Base-by-base conservation (phyloP, 192 early-diverging fungal species). In the Jimgerdemannia flammicorona region DNA sequence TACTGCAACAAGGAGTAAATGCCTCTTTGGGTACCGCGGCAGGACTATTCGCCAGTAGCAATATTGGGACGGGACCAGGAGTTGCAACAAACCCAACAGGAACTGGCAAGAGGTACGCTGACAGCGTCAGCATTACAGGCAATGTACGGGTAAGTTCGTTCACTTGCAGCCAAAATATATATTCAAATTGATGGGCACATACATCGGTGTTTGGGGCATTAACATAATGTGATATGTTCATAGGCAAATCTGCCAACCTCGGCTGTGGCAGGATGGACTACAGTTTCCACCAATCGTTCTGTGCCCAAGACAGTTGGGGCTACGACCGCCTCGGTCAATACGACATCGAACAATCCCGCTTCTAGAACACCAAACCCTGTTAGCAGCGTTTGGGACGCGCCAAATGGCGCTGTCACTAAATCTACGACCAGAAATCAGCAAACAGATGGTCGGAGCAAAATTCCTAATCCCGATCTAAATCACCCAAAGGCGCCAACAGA, bases 401-500 rank as follows among this genome's bases (percentile, higher is more conserved):
- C 77, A 2, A 70, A 74, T 54, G 43, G 74, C 7, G 20, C 81
- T 14, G 70, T 73, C 49, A 14, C 49, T 14, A 59, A 59, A 59
- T 14, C 49, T 10, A 14, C 49, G 8, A 59, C 49, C 14, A 6
- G 49, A 59, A 59, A 10, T 59, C 49, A 59, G 49, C 49, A 59
- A 59, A 59, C 49, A 14, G 49, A 59, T 59, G 14, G 49, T 59
- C 49, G 49, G 49, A 59, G 49, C 49, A 59, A 59, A 59, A 2
- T 59, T 6, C 29, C 67, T 68, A 3, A 75, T 66, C 20, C 70
- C 43, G 39, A 68, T 67, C 3, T 67, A 43, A 1, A 64, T 67
- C 70, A 64, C 70, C 43, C 69, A 66, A 72, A 77, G 65, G 67
- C 73, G 41, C 83, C 87, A 8, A 90, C 89, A 14, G 89, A 91